Percentiles rank a stretch among this genome's conserved stretches.
Conservation (phyloP, 2,329 filamentous ascomycete genomes). For the Trichocomaceae sp. region DNA sequence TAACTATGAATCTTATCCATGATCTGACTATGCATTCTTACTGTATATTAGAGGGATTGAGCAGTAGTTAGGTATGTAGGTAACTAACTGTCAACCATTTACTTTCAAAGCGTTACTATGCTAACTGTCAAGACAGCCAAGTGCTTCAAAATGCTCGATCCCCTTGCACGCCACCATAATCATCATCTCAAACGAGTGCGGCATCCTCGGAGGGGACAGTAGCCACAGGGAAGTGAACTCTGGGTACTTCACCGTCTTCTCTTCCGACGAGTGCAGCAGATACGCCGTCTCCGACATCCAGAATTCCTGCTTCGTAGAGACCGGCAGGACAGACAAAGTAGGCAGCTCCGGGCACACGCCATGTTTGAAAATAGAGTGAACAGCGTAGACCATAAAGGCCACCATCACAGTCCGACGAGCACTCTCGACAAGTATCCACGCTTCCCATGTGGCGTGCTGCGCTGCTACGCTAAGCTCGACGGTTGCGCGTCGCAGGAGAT, state of each 20-base stretch:
- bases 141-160: neutral
- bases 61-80: no score
- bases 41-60: no score
- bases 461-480: neutral
- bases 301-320: conserved; percentile 3
- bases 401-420: conserved; percentile 6
- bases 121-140: neutral
- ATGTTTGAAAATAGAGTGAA: conserved; percentile 4
- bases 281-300: neutral
- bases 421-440: conserved; percentile 7
- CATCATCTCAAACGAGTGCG: conserved; percentile 1
- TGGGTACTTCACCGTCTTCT: neutral
- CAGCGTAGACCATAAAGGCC: conserved; percentile 1
- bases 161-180: conserved; percentile 5
- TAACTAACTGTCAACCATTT: no score
- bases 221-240: conserved; percentile 3
- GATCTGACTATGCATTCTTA: no score
- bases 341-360: conserved; percentile 4
- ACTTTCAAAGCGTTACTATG: neutral
- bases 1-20: no score
- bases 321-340: conserved; percentile 1
- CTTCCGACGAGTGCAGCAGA: neutral
- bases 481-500: neutral
- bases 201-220: neutral
- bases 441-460: conserved; percentile 2